phyloP scores from a whole-genome alignment of 768 basidiomycete genomes.

The Pulveroboletus sp. region DNA sequence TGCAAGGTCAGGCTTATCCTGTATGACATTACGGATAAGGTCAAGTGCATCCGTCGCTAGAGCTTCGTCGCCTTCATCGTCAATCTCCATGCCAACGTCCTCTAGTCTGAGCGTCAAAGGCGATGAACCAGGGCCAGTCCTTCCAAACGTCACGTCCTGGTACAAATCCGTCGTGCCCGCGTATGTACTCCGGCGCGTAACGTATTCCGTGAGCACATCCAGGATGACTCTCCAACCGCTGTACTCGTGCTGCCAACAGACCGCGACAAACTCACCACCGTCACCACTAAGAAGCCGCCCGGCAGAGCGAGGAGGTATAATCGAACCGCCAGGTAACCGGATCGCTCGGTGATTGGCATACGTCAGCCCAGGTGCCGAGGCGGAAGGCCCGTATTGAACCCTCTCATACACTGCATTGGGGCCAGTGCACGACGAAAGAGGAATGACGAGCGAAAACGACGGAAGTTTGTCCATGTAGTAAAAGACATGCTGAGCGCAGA shows the following conservation, averaged over 20 bases:
- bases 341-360: constrained; percentile 69
- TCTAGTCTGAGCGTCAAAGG: constrained; percentile 50
- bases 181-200: constrained; percentile 53
- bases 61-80: constrained; percentile 56
- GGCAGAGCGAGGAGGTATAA: constrained; percentile 60
- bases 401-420: constrained; percentile 72
- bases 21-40: constrained; percentile 74
- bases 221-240: constrained; percentile 85
- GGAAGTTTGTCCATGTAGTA: constrained; percentile 71
- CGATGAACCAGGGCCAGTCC: constrained; percentile 37
- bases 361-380: constrained; percentile 46
- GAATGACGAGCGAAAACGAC: constrained; percentile 74
- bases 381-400: constrained; percentile 53
- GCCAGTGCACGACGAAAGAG: constrained; percentile 58
- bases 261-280: constrained; percentile 58
- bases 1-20: constrained; percentile 64
- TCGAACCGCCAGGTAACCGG: constrained; percentile 72
- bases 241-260: constrained; percentile 79
- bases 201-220: constrained; percentile 78
- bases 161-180: constrained; percentile 39
- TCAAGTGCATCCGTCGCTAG: constrained; percentile 74
- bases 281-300: constrained; percentile 76
- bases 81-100: constrained; percentile 73
- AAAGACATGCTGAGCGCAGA: constrained; percentile 69
- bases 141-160: constrained; percentile 52